Evolutionary conservation across 352 stramenopile species (phyloP), one percentile per base, ranked within the genome.

Genomic region (Phytophthora fragariaefolia): DNA sequence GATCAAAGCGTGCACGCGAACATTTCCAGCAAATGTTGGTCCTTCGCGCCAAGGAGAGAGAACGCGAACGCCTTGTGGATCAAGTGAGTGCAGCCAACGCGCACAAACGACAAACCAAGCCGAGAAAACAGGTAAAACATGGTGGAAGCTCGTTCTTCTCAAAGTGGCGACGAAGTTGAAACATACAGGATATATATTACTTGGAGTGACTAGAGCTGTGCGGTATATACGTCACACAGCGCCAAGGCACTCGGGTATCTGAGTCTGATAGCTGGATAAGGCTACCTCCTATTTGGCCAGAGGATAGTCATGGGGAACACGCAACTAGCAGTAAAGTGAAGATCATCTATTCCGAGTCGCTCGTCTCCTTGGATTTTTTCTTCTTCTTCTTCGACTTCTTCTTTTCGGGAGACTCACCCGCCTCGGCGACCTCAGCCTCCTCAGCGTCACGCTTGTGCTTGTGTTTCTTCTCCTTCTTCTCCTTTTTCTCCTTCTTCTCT

Each of bases 381-480:
- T 91, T 93, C 80, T 95, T 96, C 79, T 94, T 94, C 71, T 93
- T 95, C 27, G 75, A 81, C 71, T 91, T 93, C 69, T 95, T 96
- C 82, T 94, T 94, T 56, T 94, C 83, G 0, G 84, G 88, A 23
- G 85, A 90, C 27, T 86, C 80, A n/a, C 79, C 83, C 1, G 51
- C 65, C 3, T 89, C 76, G n/a, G 74, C 73, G 13, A 78, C 71
- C 3, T 73, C 66, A 6, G 71, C 67, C 52, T 76, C 58, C 1
- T 89, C 83, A 2, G 66, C 76, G 20, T 93, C 82, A 45, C 85
- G 85, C 71, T 95, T 96, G 63, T 89, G 85, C 74, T 91, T 92
- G 62, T 92, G 76, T 58, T 90, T 91, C 69, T 90, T 83, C 71
- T 92, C 74, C 64, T 92, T 89, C 77, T 93, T 88, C 46, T 91